Evolutionary conservation across 768 basidiomycete genomes (phyloP), one percentile per base, ranked within the genome.

Genomic region (Megacollybia marginata): DNA sequence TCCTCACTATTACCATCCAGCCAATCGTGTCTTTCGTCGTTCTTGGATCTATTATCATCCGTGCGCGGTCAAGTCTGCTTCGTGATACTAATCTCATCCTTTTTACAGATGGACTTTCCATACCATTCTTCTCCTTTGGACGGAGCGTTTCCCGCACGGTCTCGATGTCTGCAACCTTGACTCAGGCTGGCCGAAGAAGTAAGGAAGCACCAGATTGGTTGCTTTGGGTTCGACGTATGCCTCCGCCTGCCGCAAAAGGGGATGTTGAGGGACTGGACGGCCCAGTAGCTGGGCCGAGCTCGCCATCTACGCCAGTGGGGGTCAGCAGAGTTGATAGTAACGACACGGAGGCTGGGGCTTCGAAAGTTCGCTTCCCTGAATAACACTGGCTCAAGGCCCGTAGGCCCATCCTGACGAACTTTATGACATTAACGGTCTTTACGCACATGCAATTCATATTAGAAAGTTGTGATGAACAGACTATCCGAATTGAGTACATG

Each of bases 21-120:
- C 88, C 92, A 1, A 84, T 97, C 44, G 88, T 93, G 0, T 74
- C 88, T 7, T 97, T 96, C 62, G 68, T 95, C 42, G 92, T 97
- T 2, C 71, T 97, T 1, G 75, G 80, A 5, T 96, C 92, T 2
- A 92, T 96, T n/a, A n/a, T n/a, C 56, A 76, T 83, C 47, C 90
- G 88, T 89, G 63, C 58, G 84, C 63, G 51, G 12, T 47, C 20
- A 34, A 28, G 20, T 52, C 34, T 28, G 10, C 6, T 46, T 38
- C 23, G 4, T 28, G 23, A 6, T 28, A 28, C 23, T 2, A 28
- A 28, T 28, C 23, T 28, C 6, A 28, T n/a, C 19, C n/a, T 16
- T 13, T 15, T 33, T 36, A 12, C 46, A 85, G 83, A 86, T 59
- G 83, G 83, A 18, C 65, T 86, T 12, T 85, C 83, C 9, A 85